Conservation (phyloP, 371 early-diverging fungal genomes). For the Mortierella sp. region DNA sequence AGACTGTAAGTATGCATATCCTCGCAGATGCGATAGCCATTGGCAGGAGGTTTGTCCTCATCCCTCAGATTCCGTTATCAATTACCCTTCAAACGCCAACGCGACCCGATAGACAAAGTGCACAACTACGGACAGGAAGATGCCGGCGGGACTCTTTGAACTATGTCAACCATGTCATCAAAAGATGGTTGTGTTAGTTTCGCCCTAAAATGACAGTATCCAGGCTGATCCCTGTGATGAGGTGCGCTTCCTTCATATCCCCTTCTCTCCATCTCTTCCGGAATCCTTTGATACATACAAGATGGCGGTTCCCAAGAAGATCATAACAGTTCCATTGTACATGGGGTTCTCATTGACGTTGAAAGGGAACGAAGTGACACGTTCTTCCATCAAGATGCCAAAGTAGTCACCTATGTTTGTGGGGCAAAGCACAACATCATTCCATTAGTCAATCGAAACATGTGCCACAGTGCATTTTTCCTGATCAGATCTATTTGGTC, state of each 20-base stretch:
- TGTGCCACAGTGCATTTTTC: no score
- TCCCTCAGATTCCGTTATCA: no score
- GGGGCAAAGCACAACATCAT: constrained; percentile 3
- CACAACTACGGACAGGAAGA: constrained; percentile 76
- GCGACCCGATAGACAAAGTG: constrained; percentile 81
- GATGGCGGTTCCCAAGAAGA: constrained; percentile 86
- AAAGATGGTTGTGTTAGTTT: background rate
- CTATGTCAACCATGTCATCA: constrained; percentile 33
- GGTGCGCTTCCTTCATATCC: no score
- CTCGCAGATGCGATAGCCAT: no score
- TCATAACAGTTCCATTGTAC: constrained; percentile 93
- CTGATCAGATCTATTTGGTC: background rate
- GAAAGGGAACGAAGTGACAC: constrained; percentile 92
- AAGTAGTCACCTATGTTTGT: constrained; percentile 85
- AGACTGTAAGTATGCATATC: no score
- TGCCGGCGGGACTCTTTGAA: constrained; percentile 74
- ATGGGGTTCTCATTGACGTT: constrained; percentile 92
- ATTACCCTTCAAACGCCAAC: constrained; percentile 83
- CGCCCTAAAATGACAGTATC: background rate
- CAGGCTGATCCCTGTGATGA: no score
- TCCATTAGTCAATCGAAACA: background rate
- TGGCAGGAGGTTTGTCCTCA: no score
- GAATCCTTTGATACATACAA: constrained; percentile 67
- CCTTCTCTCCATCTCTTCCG: no score
- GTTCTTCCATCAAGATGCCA: constrained; percentile 90